phyloP scores from a whole-genome alignment of 2,329 filamentous ascomycete genomes.

The Plenodomus biglobosus region DNA sequence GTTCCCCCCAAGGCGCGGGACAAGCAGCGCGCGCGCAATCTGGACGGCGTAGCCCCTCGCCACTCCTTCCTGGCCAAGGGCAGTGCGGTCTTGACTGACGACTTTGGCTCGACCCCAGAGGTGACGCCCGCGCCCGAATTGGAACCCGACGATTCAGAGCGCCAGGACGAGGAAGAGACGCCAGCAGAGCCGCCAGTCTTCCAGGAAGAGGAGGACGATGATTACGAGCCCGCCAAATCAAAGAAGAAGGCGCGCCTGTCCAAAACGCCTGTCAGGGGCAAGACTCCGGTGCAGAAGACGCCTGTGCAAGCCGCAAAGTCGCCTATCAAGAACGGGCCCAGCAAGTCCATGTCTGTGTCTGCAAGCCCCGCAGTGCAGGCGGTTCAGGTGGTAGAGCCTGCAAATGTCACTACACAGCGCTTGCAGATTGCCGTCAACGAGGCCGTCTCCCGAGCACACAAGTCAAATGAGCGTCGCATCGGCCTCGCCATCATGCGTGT shows the following conservation, averaged over 20 bases:
- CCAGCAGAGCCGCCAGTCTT: slow-evolving; percentile 33
- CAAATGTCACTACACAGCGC: slow-evolving; percentile 24
- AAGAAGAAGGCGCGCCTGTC: slow-evolving; percentile 37
- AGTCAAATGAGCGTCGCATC: slow-evolving; percentile 33
- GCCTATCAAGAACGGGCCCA: slow-evolving; percentile 30
- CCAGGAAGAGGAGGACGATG: slow-evolving; percentile 51
- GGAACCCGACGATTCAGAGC: slow-evolving; percentile 45
- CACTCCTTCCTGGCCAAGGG: slow-evolving; percentile 49
- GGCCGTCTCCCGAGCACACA: slow-evolving; percentile 46
- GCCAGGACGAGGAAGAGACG: slow-evolving; percentile 42
- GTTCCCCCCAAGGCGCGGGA: slow-evolving; percentile 66
- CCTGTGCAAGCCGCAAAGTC: slow-evolving; percentile 31
- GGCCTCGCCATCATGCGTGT: slow-evolving; percentile 47
- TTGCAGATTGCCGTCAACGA: slow-evolving; percentile 45
- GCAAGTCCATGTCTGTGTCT: slow-evolving; percentile 18
- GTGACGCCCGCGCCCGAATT: slow-evolving; percentile 45
- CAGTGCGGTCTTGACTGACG: slow-evolving; percentile 41
- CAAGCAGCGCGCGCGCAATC: slow-evolving; percentile 56
- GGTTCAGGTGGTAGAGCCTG: slow-evolving; percentile 12
- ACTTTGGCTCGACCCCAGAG: slow-evolving; percentile 51
- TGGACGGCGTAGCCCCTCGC: slow-evolving; percentile 40
- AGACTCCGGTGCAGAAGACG: slow-evolving; percentile 38
- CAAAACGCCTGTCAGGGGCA: slow-evolving; percentile 42
- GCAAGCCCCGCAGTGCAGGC: slow-evolving; percentile 22
- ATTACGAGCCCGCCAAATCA: slow-evolving; percentile 44